A percentile compares a stretch with the other conserved stretches of the same genome.
Evolutionary conservation across 2,329 filamentous ascomycete genomes (phyloP).

Genomic region (Davidsoniella eucalypti): DNA sequence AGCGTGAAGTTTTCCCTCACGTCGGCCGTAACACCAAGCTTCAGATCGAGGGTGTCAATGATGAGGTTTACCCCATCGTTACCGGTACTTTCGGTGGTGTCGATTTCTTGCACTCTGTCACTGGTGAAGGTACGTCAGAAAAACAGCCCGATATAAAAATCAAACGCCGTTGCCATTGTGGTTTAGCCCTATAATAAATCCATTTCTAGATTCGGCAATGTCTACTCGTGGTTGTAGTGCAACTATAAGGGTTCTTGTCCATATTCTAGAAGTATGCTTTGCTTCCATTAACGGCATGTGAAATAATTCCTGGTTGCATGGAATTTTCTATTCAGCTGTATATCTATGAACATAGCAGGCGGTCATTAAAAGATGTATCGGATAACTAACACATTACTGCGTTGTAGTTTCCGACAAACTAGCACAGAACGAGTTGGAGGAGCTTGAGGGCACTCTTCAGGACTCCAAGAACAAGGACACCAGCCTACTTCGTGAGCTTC

Average conservation of each 20-base stretch:
- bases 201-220: neutral
- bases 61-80: slow-evolving; percentile 60
- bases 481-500: slow-evolving; percentile 59
- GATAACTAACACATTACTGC: slow-evolving; percentile 13
- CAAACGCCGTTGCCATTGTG: neutral
- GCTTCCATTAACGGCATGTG: neutral
- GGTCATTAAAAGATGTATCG: neutral
- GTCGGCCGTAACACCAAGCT: slow-evolving; percentile 62
- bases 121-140: slow-evolving; percentile 38
- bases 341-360: too few relatives aligned
- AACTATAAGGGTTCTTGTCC: neutral
- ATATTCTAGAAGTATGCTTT: neutral
- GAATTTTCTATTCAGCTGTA: neutral
- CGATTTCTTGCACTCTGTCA: slow-evolving; percentile 83
- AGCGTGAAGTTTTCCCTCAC: slow-evolving; percentile 69
- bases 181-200: neutral
- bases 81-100: slow-evolving; percentile 92
- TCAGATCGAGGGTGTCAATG: slow-evolving; percentile 46
- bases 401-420: slow-evolving; percentile 62
- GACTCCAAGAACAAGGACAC: slow-evolving; percentile 47
- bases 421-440: slow-evolving; percentile 77
- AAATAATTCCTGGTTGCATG: neutral
- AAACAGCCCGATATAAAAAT: neutral
- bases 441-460: slow-evolving; percentile 69
- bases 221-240: too few relatives aligned